These are phyloP conservation scores for Cladorrhinum samala DNA, from an alignment of 495 filamentous ascomycete genomes.

Conservation along the genomic window DNA sequence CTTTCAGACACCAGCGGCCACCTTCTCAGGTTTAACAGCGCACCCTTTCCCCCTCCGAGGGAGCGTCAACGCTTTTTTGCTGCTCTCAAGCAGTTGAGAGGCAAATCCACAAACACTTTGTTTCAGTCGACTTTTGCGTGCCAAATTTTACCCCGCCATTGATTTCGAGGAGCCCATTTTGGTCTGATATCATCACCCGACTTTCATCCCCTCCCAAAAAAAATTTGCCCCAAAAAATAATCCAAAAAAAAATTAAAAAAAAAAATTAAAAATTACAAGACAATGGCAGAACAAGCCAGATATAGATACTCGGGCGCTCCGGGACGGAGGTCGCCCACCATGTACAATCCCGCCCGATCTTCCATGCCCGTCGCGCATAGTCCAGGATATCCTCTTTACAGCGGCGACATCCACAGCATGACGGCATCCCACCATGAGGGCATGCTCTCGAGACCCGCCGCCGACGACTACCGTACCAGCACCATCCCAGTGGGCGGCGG, in stretches of 20 bases:
- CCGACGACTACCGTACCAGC: slow-evolving; percentile 26
- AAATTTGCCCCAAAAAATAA: too few species aligned
- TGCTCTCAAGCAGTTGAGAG: too few species aligned
- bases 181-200: background rate
- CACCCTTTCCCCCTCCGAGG: background rate
- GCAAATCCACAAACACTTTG: background rate
- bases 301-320: slow-evolving; percentile 27
- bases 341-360: slow-evolving; percentile 42
- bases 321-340: slow-evolving; percentile 37
- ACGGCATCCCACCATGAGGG: slow-evolving; percentile 34
- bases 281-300: slow-evolving; percentile 38
- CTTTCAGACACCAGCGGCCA: background rate
- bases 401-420: slow-evolving; percentile 36
- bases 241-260: too few species aligned
- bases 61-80: background rate
- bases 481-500: slow-evolving; percentile 31
- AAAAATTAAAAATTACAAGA: background rate
- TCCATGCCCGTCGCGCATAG: slow-evolving; percentile 39
- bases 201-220: too few species aligned
- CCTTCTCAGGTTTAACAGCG: background rate
- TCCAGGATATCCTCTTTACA: slow-evolving; percentile 37
- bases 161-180: background rate
- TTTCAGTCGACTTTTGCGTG: too few species aligned
- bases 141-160: too few species aligned
- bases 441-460: slow-evolving; percentile 20